Conservation (phyloP, 2,329 filamentous ascomycete genomes). For the Diaporthe nobilis region DNA sequence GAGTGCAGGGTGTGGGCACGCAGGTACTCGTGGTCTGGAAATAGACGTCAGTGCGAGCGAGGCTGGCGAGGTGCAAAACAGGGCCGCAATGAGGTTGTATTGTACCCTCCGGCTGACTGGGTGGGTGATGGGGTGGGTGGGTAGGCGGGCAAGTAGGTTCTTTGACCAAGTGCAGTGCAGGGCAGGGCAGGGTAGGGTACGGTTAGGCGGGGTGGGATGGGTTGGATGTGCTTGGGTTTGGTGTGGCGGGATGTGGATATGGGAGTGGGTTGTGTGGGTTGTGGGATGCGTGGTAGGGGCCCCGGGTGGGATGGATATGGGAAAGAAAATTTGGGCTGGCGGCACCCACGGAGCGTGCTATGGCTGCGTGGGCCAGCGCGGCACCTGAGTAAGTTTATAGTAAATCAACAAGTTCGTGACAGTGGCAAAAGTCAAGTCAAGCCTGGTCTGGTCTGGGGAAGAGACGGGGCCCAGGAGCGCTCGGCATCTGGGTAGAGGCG, state of each 20-base stretch:
- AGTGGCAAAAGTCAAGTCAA: conserved; percentile 13
- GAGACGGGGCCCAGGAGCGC: background rate
- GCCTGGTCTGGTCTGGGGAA: background rate
- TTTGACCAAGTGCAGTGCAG: background rate
- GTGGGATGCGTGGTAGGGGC: background rate
- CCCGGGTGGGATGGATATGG: conserved; percentile 6
- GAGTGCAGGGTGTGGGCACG: background rate
- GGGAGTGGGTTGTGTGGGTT: background rate
- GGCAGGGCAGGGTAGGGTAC: background rate
- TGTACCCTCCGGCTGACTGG: background rate
- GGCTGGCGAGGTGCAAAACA: conserved; percentile 27
- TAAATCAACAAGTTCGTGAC: background rate
- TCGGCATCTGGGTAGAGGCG: background rate
- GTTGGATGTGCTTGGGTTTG: background rate
- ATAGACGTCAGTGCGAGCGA: conserved; percentile 13
- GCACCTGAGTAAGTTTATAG: conserved; percentile 17
- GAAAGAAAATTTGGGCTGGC: background rate
- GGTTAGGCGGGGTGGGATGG: background rate
- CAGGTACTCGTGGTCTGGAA: background rate
- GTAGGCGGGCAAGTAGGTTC: background rate
- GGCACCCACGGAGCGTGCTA: background rate
- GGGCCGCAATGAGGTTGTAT: conserved; percentile 29
- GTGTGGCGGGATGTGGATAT: conserved; percentile 18
- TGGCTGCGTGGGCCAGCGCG: background rate
- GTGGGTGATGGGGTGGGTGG: background rate